Evolutionary conservation across 2,329 filamentous ascomycete genomes (phyloP).

Genomic region (Aspergillus fijiensis): DNA sequence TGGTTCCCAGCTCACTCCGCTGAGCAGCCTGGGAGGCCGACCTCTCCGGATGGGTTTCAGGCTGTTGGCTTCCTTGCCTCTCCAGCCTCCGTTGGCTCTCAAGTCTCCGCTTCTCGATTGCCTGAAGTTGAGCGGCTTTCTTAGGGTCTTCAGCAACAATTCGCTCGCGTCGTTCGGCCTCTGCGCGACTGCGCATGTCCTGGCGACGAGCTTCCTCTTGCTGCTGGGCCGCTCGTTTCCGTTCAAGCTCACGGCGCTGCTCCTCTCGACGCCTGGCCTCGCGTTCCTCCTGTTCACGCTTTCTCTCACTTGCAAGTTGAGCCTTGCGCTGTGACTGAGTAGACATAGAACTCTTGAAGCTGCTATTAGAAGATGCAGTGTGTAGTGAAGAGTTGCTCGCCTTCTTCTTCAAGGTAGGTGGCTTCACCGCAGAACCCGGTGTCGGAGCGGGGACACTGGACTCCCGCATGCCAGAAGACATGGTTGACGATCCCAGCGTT

Average conservation of each 20-base stretch:
- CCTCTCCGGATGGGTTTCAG: conserved; percentile 39
- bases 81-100: conserved; percentile 49
- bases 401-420: conserved; percentile 57
- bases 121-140: conserved; percentile 64
- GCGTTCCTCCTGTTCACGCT: conserved; percentile 81
- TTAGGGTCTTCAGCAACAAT: conserved; percentile 59
- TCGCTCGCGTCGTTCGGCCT: conserved; percentile 51
- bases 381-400: conserved; percentile 66
- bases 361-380: conserved; percentile 51
- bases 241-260: conserved; percentile 76
- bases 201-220: conserved; percentile 63
- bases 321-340: conserved; percentile 65
- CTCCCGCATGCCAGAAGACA: conserved; percentile 61
- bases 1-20: conserved; percentile 51
- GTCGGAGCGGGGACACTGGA: conserved; percentile 45
- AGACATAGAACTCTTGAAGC: conserved; percentile 65
- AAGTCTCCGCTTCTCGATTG: conserved; percentile 53
- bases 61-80: conserved; percentile 45
- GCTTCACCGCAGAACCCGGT: conserved; percentile 50
- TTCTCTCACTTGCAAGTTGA: conserved; percentile 72
- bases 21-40: conserved; percentile 27
- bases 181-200: conserved; percentile 61
- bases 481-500: conserved; percentile 45
- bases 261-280: conserved; percentile 77
- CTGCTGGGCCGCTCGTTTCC: conserved; percentile 63